Percentiles rank a stretch among this genome's conserved stretches.
These are phyloP conservation scores for Yamadazyma membranifaciens DNA, from an alignment of 1,139 yeast species.

Conservation along the genomic window DNA sequence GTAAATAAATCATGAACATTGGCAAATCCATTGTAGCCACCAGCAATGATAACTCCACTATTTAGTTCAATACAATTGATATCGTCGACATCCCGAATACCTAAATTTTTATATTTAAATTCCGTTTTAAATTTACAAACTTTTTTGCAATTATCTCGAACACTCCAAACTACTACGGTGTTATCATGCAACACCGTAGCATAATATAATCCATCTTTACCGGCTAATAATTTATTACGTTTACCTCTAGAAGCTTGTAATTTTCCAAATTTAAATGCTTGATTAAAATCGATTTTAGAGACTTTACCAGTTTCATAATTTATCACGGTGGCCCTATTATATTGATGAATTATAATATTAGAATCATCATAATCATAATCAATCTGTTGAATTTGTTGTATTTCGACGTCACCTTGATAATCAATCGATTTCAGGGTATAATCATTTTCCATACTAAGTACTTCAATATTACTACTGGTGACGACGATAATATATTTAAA, in stretches of 20 bases:
- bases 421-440: neutral
- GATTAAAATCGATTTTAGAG: slow-evolving; percentile 15
- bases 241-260: slow-evolving; percentile 15
- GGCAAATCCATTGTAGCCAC: slow-evolving; percentile 63
- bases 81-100: slow-evolving; percentile 14
- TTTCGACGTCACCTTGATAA: neutral
- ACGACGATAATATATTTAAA: slow-evolving; percentile 28
- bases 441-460: neutral
- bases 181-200: slow-evolving; percentile 36
- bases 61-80: slow-evolving; percentile 34
- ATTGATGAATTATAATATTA: slow-evolving; percentile 32
- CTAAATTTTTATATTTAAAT: slow-evolving; percentile 17
- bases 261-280: slow-evolving; percentile 18
- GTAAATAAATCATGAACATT: slow-evolving; percentile 62
- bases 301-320: slow-evolving; percentile 16
- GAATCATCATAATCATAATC: slow-evolving; percentile 57
- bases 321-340: slow-evolving; percentile 24
- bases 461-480: slow-evolving; percentile 11
- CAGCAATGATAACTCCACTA: slow-evolving; percentile 52
- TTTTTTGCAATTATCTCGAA: slow-evolving; percentile 24
- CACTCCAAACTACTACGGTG: slow-evolving; percentile 40
- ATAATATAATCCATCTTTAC: slow-evolving; percentile 39
- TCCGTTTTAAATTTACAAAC: slow-evolving; percentile 12
- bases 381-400: slow-evolving; percentile 13
- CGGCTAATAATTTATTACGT: slow-evolving; percentile 21